Conservation (phyloP, 139 green algal genomes). For the Tetradesmus lagerheimii region DNA sequence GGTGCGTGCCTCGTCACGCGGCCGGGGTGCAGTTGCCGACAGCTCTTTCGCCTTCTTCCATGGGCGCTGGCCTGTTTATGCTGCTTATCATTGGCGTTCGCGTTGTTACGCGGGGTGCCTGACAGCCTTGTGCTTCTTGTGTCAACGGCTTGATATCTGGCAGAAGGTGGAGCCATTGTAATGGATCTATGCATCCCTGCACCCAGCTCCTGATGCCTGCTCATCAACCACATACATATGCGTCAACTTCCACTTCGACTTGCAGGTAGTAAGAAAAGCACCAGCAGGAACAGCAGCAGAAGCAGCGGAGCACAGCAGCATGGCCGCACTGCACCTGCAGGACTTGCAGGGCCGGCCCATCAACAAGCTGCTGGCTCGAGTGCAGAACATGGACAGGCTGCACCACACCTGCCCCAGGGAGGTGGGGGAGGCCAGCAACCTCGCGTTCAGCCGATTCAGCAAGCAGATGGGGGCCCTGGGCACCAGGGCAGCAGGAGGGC, state of each 20-base stretch:
- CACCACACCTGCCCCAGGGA: neutral
- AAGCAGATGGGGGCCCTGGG: neutral
- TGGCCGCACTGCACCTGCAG: neutral
- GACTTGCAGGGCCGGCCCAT: neutral
- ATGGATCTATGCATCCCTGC: neutral
- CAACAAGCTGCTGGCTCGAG: neutral
- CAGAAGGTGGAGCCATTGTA: neutral
- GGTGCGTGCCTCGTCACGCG: neutral
- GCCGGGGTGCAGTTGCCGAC: neutral
- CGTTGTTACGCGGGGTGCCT: no score
- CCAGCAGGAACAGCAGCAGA: neutral
- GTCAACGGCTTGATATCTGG: neutral
- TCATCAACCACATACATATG: neutral
- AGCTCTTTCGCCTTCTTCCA: neutral
- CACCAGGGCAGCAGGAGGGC: neutral
- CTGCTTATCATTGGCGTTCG: no score
- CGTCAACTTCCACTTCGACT: neutral
- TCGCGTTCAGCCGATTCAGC: neutral
- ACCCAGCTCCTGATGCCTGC: neutral
- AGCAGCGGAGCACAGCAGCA: neutral
- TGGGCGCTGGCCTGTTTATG: no score
- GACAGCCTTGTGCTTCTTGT: no score
- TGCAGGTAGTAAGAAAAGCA: neutral
- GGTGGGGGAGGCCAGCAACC: neutral
- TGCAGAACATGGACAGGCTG: neutral